Percentiles rank a stretch among this genome's conserved stretches.
These are phyloP conservation scores for Amesomyces nigricolor DNA, from an alignment of 2,329 filamentous ascomycete genomes.

Conservation along the genomic window DNA sequence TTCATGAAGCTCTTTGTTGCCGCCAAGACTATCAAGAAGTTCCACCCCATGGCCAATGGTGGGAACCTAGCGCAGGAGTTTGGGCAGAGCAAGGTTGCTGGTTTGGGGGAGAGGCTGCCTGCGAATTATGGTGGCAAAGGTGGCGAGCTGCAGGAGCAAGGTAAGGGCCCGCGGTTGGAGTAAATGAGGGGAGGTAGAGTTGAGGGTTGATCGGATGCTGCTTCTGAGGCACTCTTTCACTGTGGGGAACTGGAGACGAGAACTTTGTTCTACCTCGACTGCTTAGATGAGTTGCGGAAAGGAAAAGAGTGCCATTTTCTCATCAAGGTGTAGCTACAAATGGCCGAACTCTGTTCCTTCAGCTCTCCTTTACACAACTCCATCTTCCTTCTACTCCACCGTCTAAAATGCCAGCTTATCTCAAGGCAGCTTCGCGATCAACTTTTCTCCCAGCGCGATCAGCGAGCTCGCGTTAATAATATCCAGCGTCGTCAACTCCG, in stretches of 20 bases:
- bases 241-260: no score
- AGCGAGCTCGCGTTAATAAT: slow-evolving; percentile 21
- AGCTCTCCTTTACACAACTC: no score
- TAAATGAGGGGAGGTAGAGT: no score
- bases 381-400: no score
- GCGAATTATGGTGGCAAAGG: slow-evolving; percentile 74
- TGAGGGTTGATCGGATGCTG: neutral
- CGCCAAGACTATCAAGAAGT: slow-evolving; percentile 69
- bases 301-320: no score
- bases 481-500: slow-evolving; percentile 21
- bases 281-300: no score
- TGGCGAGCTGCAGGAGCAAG: slow-evolving; percentile 24
- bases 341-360: no score
- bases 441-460: slow-evolving; percentile 17
- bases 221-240: neutral
- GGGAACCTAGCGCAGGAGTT: slow-evolving; percentile 58
- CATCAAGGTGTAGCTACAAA: no score
- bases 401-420: neutral
- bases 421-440: slow-evolving; percentile 14
- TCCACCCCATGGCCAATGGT: slow-evolving; percentile 72
- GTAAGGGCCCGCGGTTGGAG: slow-evolving; percentile 26
- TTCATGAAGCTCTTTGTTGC: slow-evolving; percentile 72
- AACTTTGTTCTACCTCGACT: no score
- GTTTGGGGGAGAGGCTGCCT: slow-evolving; percentile 61
- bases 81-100: slow-evolving; percentile 44